These are phyloP conservation scores for Alternaria sp. DNA, from an alignment of 2,329 filamentous ascomycete genomes.

Conservation along the genomic window DNA sequence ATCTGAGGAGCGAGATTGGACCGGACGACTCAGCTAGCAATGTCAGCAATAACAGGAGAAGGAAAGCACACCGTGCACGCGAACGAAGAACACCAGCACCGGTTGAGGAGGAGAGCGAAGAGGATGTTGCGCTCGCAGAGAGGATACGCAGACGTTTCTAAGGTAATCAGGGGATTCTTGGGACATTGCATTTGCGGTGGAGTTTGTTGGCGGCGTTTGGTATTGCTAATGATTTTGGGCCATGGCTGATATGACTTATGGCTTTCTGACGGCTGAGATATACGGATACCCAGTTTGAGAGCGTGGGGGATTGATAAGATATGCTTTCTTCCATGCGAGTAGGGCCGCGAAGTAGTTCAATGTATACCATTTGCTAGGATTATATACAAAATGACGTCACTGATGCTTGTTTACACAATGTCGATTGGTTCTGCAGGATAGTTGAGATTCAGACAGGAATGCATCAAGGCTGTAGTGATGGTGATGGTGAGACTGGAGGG, in stretches of 20 bases:
- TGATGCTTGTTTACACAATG: neutral
- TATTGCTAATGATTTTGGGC: constrained; percentile 9
- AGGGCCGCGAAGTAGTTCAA: constrained; percentile 9
- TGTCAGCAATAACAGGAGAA: constrained; percentile 74
- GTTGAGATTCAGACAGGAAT: neutral
- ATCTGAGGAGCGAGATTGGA: constrained; percentile 63
- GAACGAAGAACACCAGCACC: constrained; percentile 76
- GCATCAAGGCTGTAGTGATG: neutral
- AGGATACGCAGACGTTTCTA: constrained; percentile 40
- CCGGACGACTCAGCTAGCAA: constrained; percentile 85
- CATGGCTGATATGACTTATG: constrained; percentile 27
- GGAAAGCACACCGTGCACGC: constrained; percentile 72
- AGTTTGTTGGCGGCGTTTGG: constrained; percentile 14
- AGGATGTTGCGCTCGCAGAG: constrained; percentile 36
- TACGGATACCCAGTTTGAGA: constrained; percentile 39
- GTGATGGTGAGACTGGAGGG: constrained; percentile 12
- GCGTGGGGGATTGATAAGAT: constrained; percentile 9
- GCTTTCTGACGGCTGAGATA: constrained; percentile 32
- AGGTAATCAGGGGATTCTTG: constrained; percentile 5
- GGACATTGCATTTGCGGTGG: constrained; percentile 14
- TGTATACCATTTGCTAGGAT: constrained; percentile 13
- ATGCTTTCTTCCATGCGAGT: constrained; percentile 6
- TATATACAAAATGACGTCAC: constrained; percentile 8
- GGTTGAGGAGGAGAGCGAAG: constrained; percentile 65
- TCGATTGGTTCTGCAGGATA: neutral